These are phyloP conservation scores for Sporothrix mexicana DNA, from an alignment of 2,329 filamentous ascomycete species.

Conservation along the genomic window DNA sequence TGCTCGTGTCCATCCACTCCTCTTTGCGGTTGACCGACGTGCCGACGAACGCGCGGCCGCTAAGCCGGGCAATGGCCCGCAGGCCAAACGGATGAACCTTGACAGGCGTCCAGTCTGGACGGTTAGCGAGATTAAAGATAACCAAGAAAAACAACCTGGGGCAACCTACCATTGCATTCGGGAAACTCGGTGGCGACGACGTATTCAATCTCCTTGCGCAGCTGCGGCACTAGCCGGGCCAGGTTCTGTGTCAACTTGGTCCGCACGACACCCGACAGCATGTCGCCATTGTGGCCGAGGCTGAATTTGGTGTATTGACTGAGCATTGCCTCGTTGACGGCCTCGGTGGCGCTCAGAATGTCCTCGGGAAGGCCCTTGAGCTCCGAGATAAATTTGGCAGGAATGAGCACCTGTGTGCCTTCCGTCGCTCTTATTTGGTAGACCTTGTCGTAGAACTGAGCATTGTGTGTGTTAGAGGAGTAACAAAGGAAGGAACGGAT, in stretches of 20 bases:
- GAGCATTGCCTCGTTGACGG: conserved; percentile 57
- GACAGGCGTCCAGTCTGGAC: conserved; percentile 60
- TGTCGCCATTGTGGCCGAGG: conserved; percentile 53
- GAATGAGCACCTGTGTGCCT: conserved; percentile 55
- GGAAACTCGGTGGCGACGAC: conserved; percentile 56
- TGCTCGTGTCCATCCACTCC: conserved; percentile 59
- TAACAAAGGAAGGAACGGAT: not conserved
- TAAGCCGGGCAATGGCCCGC: conserved; percentile 58
- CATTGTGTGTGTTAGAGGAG: not conserved
- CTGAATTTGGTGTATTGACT: conserved; percentile 59
- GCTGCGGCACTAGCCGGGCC: conserved; percentile 52
- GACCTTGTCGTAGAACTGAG: conserved; percentile 55
- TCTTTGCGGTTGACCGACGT: conserved; percentile 56
- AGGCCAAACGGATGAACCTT: conserved; percentile 60
- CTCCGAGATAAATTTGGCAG: conserved; percentile 52
- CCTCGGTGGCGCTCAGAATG: conserved; percentile 55
- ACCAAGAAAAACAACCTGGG: not conserved
- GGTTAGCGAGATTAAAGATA: not conserved
- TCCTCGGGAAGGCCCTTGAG: conserved; percentile 57
- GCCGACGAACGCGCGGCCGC: conserved; percentile 60
- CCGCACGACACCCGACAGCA: conserved; percentile 52
- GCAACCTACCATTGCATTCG: conserved; percentile 49
- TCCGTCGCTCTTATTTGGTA: conserved; percentile 60
- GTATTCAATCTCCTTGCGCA: conserved; percentile 55
- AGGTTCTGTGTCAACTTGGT: conserved; percentile 57